Base-by-base conservation (phyloP, 2,329 filamentous ascomycete genomes). In the Diaporthe ampelina region DNA sequence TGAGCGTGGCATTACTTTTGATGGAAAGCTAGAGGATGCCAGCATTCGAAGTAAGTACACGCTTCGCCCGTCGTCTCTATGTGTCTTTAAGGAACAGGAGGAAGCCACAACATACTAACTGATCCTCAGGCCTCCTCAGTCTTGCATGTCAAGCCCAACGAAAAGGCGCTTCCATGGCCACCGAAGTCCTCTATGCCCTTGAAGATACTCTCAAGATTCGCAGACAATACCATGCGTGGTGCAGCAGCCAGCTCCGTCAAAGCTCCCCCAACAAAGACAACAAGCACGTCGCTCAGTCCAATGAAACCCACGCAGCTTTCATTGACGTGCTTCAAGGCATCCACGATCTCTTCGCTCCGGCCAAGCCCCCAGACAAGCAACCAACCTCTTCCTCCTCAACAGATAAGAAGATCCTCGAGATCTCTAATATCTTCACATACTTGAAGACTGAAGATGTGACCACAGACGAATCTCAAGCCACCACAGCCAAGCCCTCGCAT, bases 181-280 rank as follows among this genome's bases (percentile, higher is more conserved):
- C 43, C 24, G 37, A 45, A 63, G 58, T 63, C 11, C n/a, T 63
- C 21, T 24, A 29, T 10, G 24, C 58, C 17, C 37, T 63, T 26
- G 40, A 63, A n/a, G 35, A 63, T 13, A 40, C 24, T 19, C 58
- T 63, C n/a, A 63, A 63, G 15, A 26, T 63, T 21, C 58, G 58
- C 8, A 63, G 58, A 45, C n/a, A 32, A 40, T 63, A 63, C 19
- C 37, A 63, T n/a, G 24, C 58, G 15, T 63, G 58, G 58, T 63
- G 29, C 58, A 63, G 58, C 15, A 32, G 29, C 24, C 37, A 63
- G 3, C 8, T 45, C 24, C 43, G 37, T 26, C n/a, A 19, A 21
- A 17, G 26, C 17, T 63, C 24, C 24, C 37, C 58, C 40, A 3
- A 29, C 19, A 37, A 45, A 26, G n/a, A 26, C 17, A 45, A 61